These are phyloP conservation scores for Phyllosticta citribraziliensis DNA, from an alignment of 2,329 filamentous ascomycete genomes.

Conservation along the genomic window DNA sequence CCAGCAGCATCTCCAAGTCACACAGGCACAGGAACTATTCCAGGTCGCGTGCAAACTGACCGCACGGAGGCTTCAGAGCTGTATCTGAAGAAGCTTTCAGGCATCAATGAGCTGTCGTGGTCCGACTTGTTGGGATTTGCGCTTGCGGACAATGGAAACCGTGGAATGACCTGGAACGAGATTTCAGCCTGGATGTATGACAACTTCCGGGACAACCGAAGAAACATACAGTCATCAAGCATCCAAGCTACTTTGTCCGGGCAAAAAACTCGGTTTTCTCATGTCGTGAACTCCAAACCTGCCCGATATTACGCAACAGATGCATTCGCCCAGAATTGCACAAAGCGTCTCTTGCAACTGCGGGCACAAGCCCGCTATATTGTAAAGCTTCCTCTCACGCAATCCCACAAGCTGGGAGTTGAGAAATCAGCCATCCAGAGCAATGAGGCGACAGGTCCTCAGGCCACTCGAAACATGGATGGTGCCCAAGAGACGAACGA, in stretches of 20 bases:
- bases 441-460: too few species aligned
- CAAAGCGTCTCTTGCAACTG: neutral
- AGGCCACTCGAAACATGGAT: too few species aligned
- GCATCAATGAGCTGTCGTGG: neutral
- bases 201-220: neutral
- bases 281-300: neutral
- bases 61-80: neutral
- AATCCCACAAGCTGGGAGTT: neutral
- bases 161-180: constrained; percentile 2
- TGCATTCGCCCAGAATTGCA: neutral
- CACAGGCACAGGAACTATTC: neutral
- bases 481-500: too few species aligned
- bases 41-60: neutral
- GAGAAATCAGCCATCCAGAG: neutral
- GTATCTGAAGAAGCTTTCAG: neutral
- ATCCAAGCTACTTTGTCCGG: neutral
- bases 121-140: constrained; percentile 8
- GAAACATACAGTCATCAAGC: neutral
- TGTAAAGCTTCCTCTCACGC: neutral
- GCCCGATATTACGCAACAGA: neutral
- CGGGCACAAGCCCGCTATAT: neutral
- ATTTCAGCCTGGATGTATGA: constrained; percentile 4
- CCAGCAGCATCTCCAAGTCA: neutral
- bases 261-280: neutral
- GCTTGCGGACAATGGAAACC: constrained; percentile 1